Base-by-base conservation (phyloP, 1,284 basidiomycete genomes). In the Austroboletus niveus region DNA sequence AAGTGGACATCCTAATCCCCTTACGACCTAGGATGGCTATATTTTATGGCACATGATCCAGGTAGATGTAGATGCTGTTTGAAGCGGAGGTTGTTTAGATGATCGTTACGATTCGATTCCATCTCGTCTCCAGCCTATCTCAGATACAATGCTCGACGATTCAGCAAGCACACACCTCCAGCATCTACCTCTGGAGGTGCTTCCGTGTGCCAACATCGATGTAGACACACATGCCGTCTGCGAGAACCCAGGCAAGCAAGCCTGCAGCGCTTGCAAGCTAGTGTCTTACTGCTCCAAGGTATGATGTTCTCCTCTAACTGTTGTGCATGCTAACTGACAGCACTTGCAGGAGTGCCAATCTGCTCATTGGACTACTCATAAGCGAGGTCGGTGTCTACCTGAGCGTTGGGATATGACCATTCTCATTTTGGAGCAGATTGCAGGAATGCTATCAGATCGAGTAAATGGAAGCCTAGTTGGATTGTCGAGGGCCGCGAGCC, bases 261-360 rank as follows among this genome's bases (percentile, higher is more conserved):
- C 66, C 7, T 75, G 74, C 51, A 55, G 64, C 38, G 55, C 53
- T 11, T 75, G 73, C 49, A 71, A 54, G 48, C 57, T 75, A 5
- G 73, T 74, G 0, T 72, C 71, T 7, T 75, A 75, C 49, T 75
- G 73, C 54, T 75, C 73, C 8, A 68, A 70, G 53, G 67, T 59
- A 52, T 31, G 42, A 4, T 0, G 35, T 39, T 61, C 52, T 43
- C 5, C 52, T 43, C 5, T 6, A 39, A n/a, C n/a, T 10, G 22
- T 22, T 17, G 17, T 15, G 27, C 24, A 40, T 14, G 7, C 27
- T 38, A 22, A 45, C 15, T 38, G 3, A 41, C 4, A 30, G 8
- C n/a, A 8, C 8, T 4, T 10, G 15, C 34, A 64, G 66, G 62
- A 63, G 44, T 64, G 66, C 42, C 66, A 68, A 48, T 54, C 8